Evolutionary conservation across 768 basidiomycete species (phyloP), one percentile per base, ranked within the genome.

Genomic region (Mycena polygramma): DNA sequence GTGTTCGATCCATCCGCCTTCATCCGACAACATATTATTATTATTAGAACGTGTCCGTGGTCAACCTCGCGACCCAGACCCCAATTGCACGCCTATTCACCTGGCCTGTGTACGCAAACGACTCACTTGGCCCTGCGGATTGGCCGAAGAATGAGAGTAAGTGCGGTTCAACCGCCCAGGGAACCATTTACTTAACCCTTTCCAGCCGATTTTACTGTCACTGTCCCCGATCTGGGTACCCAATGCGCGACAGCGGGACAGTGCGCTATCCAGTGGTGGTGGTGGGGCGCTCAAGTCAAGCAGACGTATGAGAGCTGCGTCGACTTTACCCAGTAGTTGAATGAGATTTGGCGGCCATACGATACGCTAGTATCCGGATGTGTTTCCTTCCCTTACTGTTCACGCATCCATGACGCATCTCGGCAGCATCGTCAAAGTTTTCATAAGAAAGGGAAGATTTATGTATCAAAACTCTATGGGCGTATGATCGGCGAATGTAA

Each of bases 241-340:
- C 71, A 74, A 59, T 83, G 81, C 68, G 59, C 72, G 14, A 74
- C 65, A 11, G 71, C 74, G 10, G 82, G 81, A 7, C 73, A 75
- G 13, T 83, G 82, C 46, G 81, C 81, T 13, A 80, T 83, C 67
- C 82, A 82, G 66, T 83, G 82, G 81, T 82, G 77, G 77, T 83
- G 80, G 80, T 79, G 75, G 41, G 74, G 68, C 62, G 77, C 62
- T 1, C 74, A 69, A 46, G 79, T 78, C 63, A 65, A 69, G 35
- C 80, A 82, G 73, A 81, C 81, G 0, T 82, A 81, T 61, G 75
- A 81, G 75, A 82, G 81, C 58, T 81, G 81, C 70, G 75, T 81
- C 46, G 79, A 82, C 59, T 81, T 82, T 54, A 75, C 79, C 30
- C 66, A 53, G 30, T 30, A 30, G 6, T 30, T 30, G 30, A 6